Evolutionary conservation across 75 land plant species (phyloP).

Genomic region (Gnetum montanum): DNA sequence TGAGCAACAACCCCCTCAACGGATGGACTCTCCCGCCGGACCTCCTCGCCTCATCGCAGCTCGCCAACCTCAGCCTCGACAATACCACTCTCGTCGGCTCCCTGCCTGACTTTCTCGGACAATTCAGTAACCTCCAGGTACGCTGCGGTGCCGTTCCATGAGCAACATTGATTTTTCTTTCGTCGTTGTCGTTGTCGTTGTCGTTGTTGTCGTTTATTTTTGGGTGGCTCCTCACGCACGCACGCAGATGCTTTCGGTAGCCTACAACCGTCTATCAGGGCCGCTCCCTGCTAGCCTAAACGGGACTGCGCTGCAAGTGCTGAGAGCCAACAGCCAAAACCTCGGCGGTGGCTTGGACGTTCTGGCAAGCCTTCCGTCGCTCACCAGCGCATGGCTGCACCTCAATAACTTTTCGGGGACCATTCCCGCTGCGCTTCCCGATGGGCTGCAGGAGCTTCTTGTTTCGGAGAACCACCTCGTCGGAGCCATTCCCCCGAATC

Average conservation of each 20-base stretch:
- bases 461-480: constrained; percentile 57
- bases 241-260: constrained; percentile 23
- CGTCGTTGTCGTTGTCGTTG: too few relatives aligned
- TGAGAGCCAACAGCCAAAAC: constrained; percentile 60
- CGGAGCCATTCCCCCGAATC: constrained; percentile 47
- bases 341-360: constrained; percentile 53
- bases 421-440: constrained; percentile 45
- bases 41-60: constrained; percentile 12
- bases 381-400: constrained; percentile 58
- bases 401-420: constrained; percentile 56
- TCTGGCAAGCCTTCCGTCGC: constrained; percentile 35
- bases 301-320: constrained; percentile 28
- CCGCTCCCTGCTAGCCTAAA: constrained; percentile 42
- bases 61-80: constrained; percentile 20
- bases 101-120: constrained; percentile 32
- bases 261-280: constrained; percentile 69
- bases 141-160: too few relatives aligned
- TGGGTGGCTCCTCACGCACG: constrained; percentile 13
- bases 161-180: too few relatives aligned
- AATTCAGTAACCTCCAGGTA: constrained; percentile 13
- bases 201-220: constrained; percentile 28
- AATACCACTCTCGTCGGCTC: constrained; percentile 22
- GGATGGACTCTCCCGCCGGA: constrained; percentile 33
- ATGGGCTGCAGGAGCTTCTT: constrained; percentile 36
- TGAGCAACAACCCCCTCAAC: constrained; percentile 35